Conservation (phyloP, 305 asterid genomes). For the Rubia balearica region DNA sequence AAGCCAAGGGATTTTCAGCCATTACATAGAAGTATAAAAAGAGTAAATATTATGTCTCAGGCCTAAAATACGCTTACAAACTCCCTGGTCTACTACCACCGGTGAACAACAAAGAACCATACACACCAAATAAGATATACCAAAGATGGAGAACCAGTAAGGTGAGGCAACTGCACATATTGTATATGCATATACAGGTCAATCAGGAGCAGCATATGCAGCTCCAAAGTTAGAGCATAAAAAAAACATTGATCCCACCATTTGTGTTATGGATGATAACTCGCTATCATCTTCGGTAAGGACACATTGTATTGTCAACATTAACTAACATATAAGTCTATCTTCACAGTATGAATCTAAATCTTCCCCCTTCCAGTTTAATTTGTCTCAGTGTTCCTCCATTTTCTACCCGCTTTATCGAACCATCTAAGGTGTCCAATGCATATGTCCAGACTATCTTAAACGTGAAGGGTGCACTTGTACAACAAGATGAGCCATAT, state of each 20-base stretch:
- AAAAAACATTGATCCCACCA: background rate
- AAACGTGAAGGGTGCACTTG: background rate
- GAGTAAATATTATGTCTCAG: background rate
- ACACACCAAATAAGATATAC: background rate
- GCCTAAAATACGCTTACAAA: background rate
- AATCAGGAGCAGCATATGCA: slow-evolving; percentile 2
- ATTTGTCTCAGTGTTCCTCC: background rate
- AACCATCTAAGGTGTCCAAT: background rate
- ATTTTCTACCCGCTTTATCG: background rate
- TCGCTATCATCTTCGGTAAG: too few species aligned
- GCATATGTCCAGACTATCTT: background rate
- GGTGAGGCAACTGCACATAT: background rate
- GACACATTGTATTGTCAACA: background rate
- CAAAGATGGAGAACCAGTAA: background rate
- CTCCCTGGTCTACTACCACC: background rate
- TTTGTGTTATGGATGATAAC: background rate
- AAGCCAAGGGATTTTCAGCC: background rate
- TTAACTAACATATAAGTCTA: background rate
- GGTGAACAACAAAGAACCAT: background rate
- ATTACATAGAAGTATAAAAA: background rate
- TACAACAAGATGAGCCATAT: background rate
- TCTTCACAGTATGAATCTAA: background rate
- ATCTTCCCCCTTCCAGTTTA: background rate
- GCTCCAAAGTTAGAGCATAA: background rate
- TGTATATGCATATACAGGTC: background rate